These are phyloP conservation scores for Scedosporium minutisporum DNA, from an alignment of 2,329 filamentous ascomycete species.

Conservation along the genomic window DNA sequence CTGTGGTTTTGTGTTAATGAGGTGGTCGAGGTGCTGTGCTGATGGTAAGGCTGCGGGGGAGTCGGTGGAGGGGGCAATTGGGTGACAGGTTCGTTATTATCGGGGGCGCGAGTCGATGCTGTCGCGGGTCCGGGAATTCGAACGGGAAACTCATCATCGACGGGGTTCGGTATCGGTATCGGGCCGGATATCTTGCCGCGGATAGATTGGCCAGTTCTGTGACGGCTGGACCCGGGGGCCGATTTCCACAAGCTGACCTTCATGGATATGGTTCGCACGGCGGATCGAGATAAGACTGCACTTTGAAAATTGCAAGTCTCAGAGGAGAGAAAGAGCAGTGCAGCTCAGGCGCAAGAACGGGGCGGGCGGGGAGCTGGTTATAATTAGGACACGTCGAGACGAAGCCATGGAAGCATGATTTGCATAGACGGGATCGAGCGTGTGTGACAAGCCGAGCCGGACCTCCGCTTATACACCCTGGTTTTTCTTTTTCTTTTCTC, in stretches of 20 bases:
- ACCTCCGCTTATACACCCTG: background rate
- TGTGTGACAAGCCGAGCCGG: conserved; percentile 5
- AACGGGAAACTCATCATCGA: conserved; percentile 46
- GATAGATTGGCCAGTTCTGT: conserved; percentile 36
- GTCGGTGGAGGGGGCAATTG: background rate
- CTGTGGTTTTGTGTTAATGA: conserved; percentile 1
- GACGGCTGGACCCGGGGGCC: conserved; percentile 27
- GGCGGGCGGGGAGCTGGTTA: background rate
- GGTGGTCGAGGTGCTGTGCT: background rate
- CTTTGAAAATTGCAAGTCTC: background rate
- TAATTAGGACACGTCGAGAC: background rate
- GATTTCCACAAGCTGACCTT: conserved; percentile 36
- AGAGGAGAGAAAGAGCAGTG: background rate
- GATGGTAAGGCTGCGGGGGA: conserved; percentile 9
- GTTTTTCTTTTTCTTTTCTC: background rate
- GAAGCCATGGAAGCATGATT: conserved; percentile 4
- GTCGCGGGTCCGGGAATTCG: conserved; percentile 29
- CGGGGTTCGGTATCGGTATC: conserved; percentile 40
- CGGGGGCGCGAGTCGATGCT: conserved; percentile 20
- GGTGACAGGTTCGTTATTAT: conserved; percentile 12
- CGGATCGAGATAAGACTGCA: background rate
- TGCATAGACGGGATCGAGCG: background rate
- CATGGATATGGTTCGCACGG: conserved; percentile 16
- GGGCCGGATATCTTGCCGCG: conserved; percentile 53
- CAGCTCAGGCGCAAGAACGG: background rate